These are phyloP conservation scores for Cordyceps fumosorosea DNA, from an alignment of 2,329 filamentous ascomycete species.

Conservation along the genomic window DNA sequence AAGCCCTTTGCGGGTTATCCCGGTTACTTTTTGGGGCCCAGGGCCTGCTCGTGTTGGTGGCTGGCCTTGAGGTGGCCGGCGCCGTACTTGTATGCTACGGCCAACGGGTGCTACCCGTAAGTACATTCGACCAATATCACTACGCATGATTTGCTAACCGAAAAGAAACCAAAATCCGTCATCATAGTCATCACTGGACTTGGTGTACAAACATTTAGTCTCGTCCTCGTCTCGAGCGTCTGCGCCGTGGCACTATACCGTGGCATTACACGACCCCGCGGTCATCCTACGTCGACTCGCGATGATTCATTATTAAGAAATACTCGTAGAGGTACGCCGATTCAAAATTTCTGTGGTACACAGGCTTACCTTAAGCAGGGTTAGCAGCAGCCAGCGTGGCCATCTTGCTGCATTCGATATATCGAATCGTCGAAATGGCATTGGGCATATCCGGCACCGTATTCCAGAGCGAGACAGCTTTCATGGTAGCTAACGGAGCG, in stretches of 20 bases:
- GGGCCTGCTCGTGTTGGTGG: neutral
- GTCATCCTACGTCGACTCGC: neutral
- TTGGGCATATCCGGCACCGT: neutral
- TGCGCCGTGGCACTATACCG: neutral
- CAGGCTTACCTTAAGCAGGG: neutral
- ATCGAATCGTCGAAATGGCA: slow-evolving; percentile 8
- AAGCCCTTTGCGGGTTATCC: no score
- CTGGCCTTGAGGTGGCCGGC: neutral
- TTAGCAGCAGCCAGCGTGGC: neutral
- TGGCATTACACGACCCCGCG: neutral
- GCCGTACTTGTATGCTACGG: neutral
- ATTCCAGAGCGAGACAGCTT: slow-evolving; percentile 3
- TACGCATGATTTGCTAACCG: neutral
- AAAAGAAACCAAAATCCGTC: neutral
- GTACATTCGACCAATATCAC: neutral
- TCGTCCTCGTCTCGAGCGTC: neutral
- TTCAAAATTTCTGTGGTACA: no score
- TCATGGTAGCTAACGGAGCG: slow-evolving; percentile 3
- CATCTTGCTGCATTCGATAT: neutral
- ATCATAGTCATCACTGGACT: neutral
- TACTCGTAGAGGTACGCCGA: neutral
- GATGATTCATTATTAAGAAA: neutral
- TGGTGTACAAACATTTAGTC: neutral
- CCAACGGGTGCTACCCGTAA: neutral
- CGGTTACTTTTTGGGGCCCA: neutral